Evolutionary conservation across 1,284 basidiomycete genomes (phyloP).

Genomic region (Sporisorium scitamineum): DNA sequence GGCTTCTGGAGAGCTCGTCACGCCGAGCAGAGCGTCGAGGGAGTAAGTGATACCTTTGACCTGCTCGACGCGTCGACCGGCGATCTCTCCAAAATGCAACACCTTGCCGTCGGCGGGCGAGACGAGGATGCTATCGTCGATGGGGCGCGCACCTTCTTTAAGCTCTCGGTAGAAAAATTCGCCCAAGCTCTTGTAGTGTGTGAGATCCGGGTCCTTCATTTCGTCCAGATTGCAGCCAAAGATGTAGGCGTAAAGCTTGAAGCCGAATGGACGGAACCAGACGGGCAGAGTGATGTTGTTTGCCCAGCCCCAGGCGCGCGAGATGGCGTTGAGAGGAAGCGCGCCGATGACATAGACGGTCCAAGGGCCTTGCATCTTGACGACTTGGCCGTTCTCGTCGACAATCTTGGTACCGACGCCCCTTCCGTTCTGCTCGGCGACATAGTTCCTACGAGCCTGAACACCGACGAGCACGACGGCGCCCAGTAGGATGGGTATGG

Average conservation of each 20-base stretch:
- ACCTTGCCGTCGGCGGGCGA: constrained; percentile 94
- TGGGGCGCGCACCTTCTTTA: constrained; percentile 83
- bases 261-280: constrained; percentile 91
- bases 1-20: constrained; percentile 48
- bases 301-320: constrained; percentile 93
- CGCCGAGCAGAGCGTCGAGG: constrained; percentile 82
- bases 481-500: constrained; percentile 85
- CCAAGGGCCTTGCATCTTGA: constrained; percentile 91
- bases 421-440: constrained; percentile 60
- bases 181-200: constrained; percentile 83
- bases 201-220: constrained; percentile 83
- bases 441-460: constrained; percentile 79
- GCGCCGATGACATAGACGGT: constrained; percentile 96
- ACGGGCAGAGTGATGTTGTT: constrained; percentile 86
- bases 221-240: constrained; percentile 97
- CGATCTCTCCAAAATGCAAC: constrained; percentile 90
- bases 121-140: constrained; percentile 82
- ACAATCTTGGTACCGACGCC: constrained; percentile 70
- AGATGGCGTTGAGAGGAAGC: constrained; percentile 91
- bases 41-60: constrained; percentile 98
- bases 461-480: constrained; percentile 64
- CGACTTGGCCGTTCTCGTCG: constrained; percentile 74
- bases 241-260: constrained; percentile 83
- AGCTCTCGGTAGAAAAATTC: constrained; percentile 95
- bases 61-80: constrained; percentile 85